These are phyloP conservation scores for Sclerotinia subarctica DNA, from an alignment of 2,329 filamentous ascomycete species.

Conservation along the genomic window DNA sequence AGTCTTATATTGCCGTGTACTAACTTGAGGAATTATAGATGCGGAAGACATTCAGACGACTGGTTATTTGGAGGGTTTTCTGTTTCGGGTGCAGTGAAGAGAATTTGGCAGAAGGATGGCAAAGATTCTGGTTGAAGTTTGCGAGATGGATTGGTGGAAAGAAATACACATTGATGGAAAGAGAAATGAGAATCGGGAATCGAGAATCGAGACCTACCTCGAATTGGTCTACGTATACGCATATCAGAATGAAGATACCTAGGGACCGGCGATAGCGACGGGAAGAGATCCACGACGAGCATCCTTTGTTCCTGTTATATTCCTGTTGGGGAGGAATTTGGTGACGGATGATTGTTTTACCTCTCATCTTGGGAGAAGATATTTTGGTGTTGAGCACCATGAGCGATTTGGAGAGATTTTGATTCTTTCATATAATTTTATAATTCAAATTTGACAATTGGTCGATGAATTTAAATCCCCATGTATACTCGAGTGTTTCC, in stretches of 20 bases:
- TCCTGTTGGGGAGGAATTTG: background rate
- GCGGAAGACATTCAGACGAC: conserved; percentile 24
- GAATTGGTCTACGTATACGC: background rate
- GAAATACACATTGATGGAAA: background rate
- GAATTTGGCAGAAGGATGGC: conserved; percentile 22
- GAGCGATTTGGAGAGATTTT: background rate
- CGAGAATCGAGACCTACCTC: background rate
- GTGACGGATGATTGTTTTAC: background rate
- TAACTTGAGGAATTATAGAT: conserved; percentile 4
- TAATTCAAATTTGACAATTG: background rate
- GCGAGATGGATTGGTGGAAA: background rate
- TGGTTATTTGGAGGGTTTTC: conserved; percentile 25
- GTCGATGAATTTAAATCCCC: background rate
- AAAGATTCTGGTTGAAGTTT: conserved; percentile 13
- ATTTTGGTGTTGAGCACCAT: background rate
- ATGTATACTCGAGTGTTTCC: background rate
- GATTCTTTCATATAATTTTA: background rate
- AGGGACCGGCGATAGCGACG: background rate
- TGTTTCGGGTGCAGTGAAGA: conserved; percentile 17
- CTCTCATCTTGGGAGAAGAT: background rate
- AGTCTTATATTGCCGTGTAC: background rate
- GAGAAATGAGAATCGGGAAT: background rate
- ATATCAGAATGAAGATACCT: background rate
- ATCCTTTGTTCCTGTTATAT: background rate
- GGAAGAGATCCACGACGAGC: background rate